Conservation (phyloP, 2,329 filamentous ascomycete genomes). For the Calonectria pseudoturangicola region DNA sequence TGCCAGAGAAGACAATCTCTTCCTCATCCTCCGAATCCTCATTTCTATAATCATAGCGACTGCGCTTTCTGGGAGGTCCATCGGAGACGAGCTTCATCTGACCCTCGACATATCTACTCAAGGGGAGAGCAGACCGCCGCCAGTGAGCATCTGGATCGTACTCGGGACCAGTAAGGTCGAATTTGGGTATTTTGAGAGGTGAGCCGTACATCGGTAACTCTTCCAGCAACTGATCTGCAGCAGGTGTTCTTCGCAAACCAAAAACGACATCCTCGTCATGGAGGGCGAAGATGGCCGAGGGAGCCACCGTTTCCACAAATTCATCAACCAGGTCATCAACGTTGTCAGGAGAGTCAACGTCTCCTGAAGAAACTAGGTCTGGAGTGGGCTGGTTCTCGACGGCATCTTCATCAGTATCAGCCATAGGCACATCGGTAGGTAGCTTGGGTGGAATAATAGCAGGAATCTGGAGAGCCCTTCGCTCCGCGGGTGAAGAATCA, state of each 20-base stretch:
- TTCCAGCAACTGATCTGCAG: slow-evolving; percentile 84
- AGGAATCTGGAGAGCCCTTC: slow-evolving; percentile 81
- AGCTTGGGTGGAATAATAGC: slow-evolving; percentile 68
- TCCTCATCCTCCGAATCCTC: slow-evolving; percentile 80
- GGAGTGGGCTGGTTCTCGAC: slow-evolving; percentile 75
- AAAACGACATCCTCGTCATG: slow-evolving; percentile 89
- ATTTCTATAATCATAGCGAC: slow-evolving; percentile 87
- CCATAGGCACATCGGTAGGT: slow-evolving; percentile 57
- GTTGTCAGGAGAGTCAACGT: slow-evolving; percentile 74
- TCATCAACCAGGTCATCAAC: slow-evolving; percentile 63
- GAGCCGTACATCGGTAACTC: slow-evolving; percentile 88
- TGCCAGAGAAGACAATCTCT: slow-evolving; percentile 73
- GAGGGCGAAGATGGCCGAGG: slow-evolving; percentile 89
- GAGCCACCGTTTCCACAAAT: slow-evolving; percentile 73
- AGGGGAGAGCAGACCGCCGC: slow-evolving; percentile 85
- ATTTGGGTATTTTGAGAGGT: slow-evolving; percentile 74
- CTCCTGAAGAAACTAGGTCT: slow-evolving; percentile 79
- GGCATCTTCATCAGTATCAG: slow-evolving; percentile 58
- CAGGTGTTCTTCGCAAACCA: slow-evolving; percentile 82
- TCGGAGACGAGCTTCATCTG: slow-evolving; percentile 82
- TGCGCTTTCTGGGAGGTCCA: slow-evolving; percentile 82
- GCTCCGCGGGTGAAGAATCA: slow-evolving; percentile 76
- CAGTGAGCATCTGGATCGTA: slow-evolving; percentile 81
- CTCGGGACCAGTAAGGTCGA: slow-evolving; percentile 74
- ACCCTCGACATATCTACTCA: slow-evolving; percentile 91